Percentiles rank a stretch among this genome's conserved stretches.
phyloP scores from a whole-genome alignment of 2,329 filamentous ascomycete species.

The Coniochaeta sp. region DNA sequence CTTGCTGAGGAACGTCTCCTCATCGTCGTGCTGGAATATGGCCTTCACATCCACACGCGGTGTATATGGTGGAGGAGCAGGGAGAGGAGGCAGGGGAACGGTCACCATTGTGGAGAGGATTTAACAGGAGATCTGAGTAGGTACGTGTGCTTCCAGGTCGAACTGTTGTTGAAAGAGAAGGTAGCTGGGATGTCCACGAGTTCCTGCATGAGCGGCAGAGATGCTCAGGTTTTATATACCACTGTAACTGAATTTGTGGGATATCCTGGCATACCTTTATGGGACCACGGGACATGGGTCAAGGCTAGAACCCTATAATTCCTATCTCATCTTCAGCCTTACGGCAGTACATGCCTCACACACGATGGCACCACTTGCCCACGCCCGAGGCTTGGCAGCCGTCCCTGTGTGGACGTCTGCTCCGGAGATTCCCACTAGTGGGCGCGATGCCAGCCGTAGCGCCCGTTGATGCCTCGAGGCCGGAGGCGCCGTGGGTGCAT shows the following conservation, averaged over 20 bases:
- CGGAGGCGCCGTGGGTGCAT: background rate
- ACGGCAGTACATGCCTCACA: background rate
- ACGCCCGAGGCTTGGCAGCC: background rate
- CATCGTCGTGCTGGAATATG: slow-evolving; percentile 20
- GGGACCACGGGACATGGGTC: background rate
- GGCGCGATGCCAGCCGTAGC: background rate
- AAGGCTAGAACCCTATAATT: background rate
- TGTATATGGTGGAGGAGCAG: slow-evolving; percentile 7
- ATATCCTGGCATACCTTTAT: too few relatives aligned
- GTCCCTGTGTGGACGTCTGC: background rate
- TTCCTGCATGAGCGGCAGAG: background rate
- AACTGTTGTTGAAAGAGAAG: background rate
- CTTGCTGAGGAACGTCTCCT: slow-evolving; percentile 13
- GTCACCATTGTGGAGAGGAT: background rate
- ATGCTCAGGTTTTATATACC: background rate
- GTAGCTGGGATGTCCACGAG: background rate
- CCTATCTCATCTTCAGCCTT: background rate
- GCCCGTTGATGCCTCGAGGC: background rate
- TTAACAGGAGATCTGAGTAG: background rate
- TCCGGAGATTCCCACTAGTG: background rate
- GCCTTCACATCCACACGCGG: slow-evolving; percentile 6
- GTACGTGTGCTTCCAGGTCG: background rate
- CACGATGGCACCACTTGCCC: background rate
- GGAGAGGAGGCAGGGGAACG: slow-evolving; percentile 6
- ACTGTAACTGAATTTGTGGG: too few relatives aligned